Evolutionary conservation across 805 yeast species (phyloP), one percentile per base, ranked within the genome.

Genomic region (Kluyveromyces lactis): DNA sequence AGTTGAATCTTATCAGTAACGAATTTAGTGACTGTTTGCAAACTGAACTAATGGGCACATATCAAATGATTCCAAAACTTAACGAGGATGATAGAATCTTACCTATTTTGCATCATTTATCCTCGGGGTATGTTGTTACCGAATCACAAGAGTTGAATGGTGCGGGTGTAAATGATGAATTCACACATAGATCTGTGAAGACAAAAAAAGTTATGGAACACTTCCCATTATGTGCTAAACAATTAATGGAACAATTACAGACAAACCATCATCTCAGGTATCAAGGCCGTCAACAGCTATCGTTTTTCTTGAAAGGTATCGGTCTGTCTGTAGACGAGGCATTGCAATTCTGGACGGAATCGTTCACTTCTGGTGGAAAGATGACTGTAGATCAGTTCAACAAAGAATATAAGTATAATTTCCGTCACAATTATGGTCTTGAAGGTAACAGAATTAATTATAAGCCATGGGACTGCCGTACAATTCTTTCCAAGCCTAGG

Each of bases 281-380:
- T 61, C 68, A 68, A 13, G 96, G 87, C 1, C 79, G 99, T 59
- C 87, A 80, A 50, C 97, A 90, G 61, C 69, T 87, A 38, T 78
- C 86, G 3, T 63, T 86, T 15, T 92, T 92, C 60, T 66, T 92
- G 41, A 89, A 89, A 59, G 95, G 95, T 19, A 80, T 86, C 48
- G 98, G 99, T 0, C 68, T 92, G 42, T 73, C 73, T 32, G 79
- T 84, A 5, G 96, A 87, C 42, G 97, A 92, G 56, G 89, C 97
- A 0, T 59, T 90, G 42, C 75, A 73, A 49, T 90, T 87, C 60
- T 92, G 97, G 95, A 66, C 79, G 10, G 64, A 63, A 39, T 81
- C 81, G 46, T 90, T 90, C 61, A 72, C 86, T 4, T 72, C 68
- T 13, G 52, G 54, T 36, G 71, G 71, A 10, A 57, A 53, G 9